A percentile compares a stretch with the other conserved stretches of the same genome.
Conservation (phyloP, 257 asterid genomes). For the Penstemon eatonii region DNA sequence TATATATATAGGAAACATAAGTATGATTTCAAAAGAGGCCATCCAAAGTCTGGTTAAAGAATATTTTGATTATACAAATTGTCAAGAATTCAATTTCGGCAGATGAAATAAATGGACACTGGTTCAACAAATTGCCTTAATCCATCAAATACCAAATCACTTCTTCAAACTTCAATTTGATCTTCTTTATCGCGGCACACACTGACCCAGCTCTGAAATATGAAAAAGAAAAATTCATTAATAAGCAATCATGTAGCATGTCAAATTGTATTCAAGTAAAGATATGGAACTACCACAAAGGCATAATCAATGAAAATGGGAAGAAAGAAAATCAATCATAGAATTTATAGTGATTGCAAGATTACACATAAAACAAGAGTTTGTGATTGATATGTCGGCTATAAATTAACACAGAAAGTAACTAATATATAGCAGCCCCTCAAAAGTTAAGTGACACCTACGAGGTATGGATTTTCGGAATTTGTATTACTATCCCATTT, state of each 20-base stretch:
- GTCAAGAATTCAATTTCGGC: conserved; percentile 25
- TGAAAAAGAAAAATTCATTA: conserved; percentile 12
- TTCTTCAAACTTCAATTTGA: conserved; percentile 29
- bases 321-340: neutral
- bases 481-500: neutral
- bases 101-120: neutral
- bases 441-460: neutral
- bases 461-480: neutral
- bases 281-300: neutral
- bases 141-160: conserved; percentile 2
- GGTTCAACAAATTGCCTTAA: neutral
- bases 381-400: neutral
- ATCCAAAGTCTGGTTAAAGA: conserved; percentile 12
- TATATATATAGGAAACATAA: neutral
- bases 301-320: neutral
- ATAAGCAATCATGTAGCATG: neutral
- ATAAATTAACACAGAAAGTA: neutral
- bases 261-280: neutral
- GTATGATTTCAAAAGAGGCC: neutral
- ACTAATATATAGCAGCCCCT: neutral
- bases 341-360: conserved; percentile 1
- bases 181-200: conserved; percentile 50
- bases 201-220: conserved; percentile 50
- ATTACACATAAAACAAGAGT: neutral
- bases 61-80: conserved; percentile 26